Percentiles rank a stretch among this genome's conserved stretches.
Evolutionary conservation across 306 rosid species (phyloP).

Genomic region (Pyrus pyrifolia): DNA sequence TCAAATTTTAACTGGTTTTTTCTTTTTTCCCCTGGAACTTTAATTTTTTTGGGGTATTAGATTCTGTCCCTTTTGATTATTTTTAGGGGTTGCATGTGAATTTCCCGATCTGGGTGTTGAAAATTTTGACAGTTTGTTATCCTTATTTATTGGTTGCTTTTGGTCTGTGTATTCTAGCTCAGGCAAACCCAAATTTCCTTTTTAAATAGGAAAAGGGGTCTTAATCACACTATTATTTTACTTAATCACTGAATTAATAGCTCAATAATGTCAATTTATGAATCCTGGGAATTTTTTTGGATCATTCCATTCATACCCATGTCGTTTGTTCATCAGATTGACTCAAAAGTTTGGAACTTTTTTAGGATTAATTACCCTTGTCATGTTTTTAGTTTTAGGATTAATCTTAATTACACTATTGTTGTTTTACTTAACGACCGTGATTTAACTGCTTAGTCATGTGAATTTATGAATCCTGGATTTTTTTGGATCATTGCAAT

Average conservation of each 20-base stretch:
- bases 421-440: background rate
- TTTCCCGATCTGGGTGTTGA: slow-evolving; percentile 39
- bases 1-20: background rate
- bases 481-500: background rate
- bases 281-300: background rate
- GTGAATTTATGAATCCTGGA: background rate
- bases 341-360: slow-evolving; percentile 6
- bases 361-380: slow-evolving; percentile 10
- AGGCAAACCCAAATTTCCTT: slow-evolving; percentile 25
- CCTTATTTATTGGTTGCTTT: slow-evolving; percentile 11
- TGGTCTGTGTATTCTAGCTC: slow-evolving; percentile 18
- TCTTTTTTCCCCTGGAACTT: background rate
- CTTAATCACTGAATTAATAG: background rate
- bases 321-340: background rate
- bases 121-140: background rate
- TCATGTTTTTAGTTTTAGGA: background rate
- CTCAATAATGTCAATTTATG: background rate
- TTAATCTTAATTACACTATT: background rate
- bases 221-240: background rate
- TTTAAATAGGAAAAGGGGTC: background rate
- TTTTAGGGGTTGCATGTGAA: slow-evolving; percentile 42
- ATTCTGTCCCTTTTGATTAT: slow-evolving; percentile 17
- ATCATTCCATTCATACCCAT: background rate
- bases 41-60: slow-evolving; percentile 7
- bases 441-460: background rate